A percentile compares a stretch with the other conserved stretches of the same genome.
Conservation (phyloP, 1,284 basidiomycete species). For the Rhodotorula sp. region DNA sequence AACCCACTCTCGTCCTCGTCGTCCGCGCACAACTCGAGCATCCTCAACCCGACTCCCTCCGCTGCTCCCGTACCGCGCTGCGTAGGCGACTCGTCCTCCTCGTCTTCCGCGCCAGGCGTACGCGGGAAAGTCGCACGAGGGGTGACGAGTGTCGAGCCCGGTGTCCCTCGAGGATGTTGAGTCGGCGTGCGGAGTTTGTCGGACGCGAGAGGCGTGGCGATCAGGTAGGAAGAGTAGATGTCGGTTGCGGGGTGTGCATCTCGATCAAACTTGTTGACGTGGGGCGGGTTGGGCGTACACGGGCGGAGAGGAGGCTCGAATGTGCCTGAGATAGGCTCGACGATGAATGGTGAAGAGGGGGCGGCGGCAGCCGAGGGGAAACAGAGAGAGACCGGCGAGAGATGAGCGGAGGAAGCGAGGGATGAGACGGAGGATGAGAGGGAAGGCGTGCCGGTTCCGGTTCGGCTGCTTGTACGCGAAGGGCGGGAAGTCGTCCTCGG, state of each 20-base stretch:
- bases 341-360: constrained; percentile 1
- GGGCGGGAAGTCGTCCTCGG: constrained; percentile 11
- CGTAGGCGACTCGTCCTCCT: constrained; percentile 26
- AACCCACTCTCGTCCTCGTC: not conserved
- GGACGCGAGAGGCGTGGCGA: constrained; percentile 14
- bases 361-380: not conserved
- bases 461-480: too few species aligned
- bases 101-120: not conserved
- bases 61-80: not conserved
- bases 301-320: not conserved
- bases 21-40: constrained; percentile 27
- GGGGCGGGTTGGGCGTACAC: constrained; percentile 2
- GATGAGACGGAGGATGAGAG: constrained; percentile 20
- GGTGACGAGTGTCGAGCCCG: not conserved
- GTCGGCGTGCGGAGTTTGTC: constrained; percentile 18
- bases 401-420: constrained; percentile 3
- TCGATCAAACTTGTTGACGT: not conserved
- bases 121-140: constrained; percentile 6
- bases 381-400: constrained; percentile 17
- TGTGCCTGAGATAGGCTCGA: constrained; percentile 5
- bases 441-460: constrained; percentile 8
- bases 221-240: constrained; percentile 31
- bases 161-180: not conserved
- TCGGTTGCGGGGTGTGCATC: not conserved
- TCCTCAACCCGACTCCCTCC: constrained; percentile 19